Percentiles rank a stretch among this genome's conserved stretches.
phyloP scores from a whole-genome alignment of 352 stramenopile genomes.

The Phytopythium montanum region DNA sequence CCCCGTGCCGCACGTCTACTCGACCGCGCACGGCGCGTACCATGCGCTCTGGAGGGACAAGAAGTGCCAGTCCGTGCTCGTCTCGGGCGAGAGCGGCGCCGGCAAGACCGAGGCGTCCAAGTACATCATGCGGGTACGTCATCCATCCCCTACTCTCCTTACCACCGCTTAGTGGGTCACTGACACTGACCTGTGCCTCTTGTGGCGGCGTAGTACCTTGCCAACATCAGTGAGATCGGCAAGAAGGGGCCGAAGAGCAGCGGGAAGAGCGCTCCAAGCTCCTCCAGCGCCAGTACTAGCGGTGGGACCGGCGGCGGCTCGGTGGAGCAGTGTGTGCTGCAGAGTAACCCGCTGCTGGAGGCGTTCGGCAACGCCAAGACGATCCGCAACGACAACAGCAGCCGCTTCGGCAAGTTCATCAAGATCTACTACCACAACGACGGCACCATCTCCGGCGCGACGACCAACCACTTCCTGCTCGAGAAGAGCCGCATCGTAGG shows the following conservation, averaged over 20 bases:
- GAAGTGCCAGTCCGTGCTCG: conserved; percentile 86
- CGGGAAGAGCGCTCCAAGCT: conserved; percentile 63
- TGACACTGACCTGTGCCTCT: conserved; percentile 6
- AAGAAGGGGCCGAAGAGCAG: conserved; percentile 66
- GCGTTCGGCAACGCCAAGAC: conserved; percentile 94
- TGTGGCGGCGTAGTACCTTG: conserved; percentile 58
- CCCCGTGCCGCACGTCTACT: conserved; percentile 83
- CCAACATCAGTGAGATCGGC: conserved; percentile 88
- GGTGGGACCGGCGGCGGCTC: conserved; percentile 28
- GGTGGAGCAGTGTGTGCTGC: conserved; percentile 89
- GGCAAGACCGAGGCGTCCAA: conserved; percentile 90
- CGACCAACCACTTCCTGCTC: conserved; percentile 96
- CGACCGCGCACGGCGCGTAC: conserved; percentile 78
- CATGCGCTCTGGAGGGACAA: conserved; percentile 70
- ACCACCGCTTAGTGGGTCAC: neutral
- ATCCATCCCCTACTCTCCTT: neutral
- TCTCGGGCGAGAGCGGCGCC: conserved; percentile 83
- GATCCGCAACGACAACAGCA: conserved; percentile 96
- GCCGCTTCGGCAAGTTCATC: conserved; percentile 96
- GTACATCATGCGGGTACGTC: conserved; percentile 88
- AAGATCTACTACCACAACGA: conserved; percentile 93
- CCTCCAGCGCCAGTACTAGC: neutral
- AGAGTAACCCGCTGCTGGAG: conserved; percentile 92
- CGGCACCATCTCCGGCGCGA: conserved; percentile 90
- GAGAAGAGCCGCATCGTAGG: conserved; percentile 97